A percentile compares a stretch with the other conserved stretches of the same genome.
Evolutionary conservation across 768 basidiomycete species (phyloP).

Genomic region (Clathrus columnatus): DNA sequence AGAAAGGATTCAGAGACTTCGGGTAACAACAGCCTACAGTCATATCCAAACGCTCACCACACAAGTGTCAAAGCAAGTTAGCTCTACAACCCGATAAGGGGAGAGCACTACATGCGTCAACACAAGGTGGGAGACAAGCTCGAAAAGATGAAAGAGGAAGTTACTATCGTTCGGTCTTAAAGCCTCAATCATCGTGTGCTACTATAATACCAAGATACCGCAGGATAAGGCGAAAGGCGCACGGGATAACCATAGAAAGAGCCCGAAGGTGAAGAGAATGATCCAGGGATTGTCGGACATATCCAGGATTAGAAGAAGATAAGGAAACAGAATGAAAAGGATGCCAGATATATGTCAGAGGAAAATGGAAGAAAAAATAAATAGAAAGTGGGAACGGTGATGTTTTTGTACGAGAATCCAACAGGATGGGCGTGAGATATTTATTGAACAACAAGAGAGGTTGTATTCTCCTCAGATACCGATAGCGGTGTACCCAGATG

Average conservation of each 20-base stretch:
- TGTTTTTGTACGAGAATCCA: constrained; percentile 9
- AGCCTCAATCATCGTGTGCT: no score
- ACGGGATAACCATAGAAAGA: no score
- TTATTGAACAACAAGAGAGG: constrained; percentile 16
- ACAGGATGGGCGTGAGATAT: constrained; percentile 7
- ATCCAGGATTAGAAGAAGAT: constrained; percentile 3
- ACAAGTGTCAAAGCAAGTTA: constrained; percentile 1
- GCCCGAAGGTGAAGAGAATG: constrained; percentile 6
- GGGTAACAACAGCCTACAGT: not conserved
- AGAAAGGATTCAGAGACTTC: no score
- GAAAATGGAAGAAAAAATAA: constrained; percentile 12
- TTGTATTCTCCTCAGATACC: constrained; percentile 17
- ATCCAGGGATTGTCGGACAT: constrained; percentile 6
- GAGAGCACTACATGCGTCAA: not conserved
- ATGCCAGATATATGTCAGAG: constrained; percentile 5
- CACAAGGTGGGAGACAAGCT: constrained; percentile 8
- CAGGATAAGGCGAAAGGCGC: no score
- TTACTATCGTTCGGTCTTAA: not conserved
- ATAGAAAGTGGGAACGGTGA: constrained; percentile 16
- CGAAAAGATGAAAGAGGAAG: not conserved
- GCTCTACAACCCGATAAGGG: constrained; percentile 10
- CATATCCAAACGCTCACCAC: constrained; percentile 7
- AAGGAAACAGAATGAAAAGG: constrained; percentile 10
- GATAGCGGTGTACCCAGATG: constrained; percentile 23
- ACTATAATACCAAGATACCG: no score